Conservation (phyloP, 192 early-diverging fungal genomes). For the Mortierella hygrophila region DNA sequence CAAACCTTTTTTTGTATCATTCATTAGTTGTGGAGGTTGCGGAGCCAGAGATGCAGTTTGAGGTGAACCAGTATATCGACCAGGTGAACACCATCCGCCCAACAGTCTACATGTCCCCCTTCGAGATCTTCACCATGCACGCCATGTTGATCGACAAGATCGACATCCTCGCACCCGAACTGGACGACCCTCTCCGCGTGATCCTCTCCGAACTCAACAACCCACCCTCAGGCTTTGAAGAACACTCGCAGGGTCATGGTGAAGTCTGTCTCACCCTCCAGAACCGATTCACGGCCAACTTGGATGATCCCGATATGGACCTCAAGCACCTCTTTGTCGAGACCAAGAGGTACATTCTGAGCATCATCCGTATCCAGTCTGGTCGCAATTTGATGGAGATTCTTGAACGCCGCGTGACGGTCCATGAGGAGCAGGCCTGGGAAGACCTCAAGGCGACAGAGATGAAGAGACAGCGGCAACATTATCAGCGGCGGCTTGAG, state of each 20-base stretch:
- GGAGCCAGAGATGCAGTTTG: slow-evolving; percentile 90
- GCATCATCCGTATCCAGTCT: slow-evolving; percentile 88
- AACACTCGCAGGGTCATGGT: slow-evolving; percentile 55
- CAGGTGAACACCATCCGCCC: slow-evolving; percentile 84
- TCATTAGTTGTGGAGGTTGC: slow-evolving; percentile 82
- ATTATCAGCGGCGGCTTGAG: slow-evolving; percentile 32
- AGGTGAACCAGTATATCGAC: slow-evolving; percentile 92
- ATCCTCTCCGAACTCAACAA: slow-evolving; percentile 78
- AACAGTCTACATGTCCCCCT: slow-evolving; percentile 88
- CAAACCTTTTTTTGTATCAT: neutral
- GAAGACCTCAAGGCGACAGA: slow-evolving; percentile 58
- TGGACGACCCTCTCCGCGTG: slow-evolving; percentile 73
- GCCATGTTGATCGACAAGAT: slow-evolving; percentile 83
- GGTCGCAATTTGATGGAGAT: slow-evolving; percentile 90
- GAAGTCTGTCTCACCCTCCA: slow-evolving; percentile 77
- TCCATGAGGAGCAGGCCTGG: slow-evolving; percentile 81
- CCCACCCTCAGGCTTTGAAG: slow-evolving; percentile 58
- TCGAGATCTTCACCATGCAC: slow-evolving; percentile 94
- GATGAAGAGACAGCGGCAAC: slow-evolving; percentile 36
- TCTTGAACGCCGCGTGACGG: slow-evolving; percentile 78
- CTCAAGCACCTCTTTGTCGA: slow-evolving; percentile 84
- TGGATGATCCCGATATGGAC: slow-evolving; percentile 64
- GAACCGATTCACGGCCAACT: slow-evolving; percentile 76
- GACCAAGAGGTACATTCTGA: slow-evolving; percentile 90
- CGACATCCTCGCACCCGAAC: slow-evolving; percentile 75